These are phyloP conservation scores for Crithidia expoeki DNA, from an alignment of 208 protist species.

Conservation along the genomic window DNA sequence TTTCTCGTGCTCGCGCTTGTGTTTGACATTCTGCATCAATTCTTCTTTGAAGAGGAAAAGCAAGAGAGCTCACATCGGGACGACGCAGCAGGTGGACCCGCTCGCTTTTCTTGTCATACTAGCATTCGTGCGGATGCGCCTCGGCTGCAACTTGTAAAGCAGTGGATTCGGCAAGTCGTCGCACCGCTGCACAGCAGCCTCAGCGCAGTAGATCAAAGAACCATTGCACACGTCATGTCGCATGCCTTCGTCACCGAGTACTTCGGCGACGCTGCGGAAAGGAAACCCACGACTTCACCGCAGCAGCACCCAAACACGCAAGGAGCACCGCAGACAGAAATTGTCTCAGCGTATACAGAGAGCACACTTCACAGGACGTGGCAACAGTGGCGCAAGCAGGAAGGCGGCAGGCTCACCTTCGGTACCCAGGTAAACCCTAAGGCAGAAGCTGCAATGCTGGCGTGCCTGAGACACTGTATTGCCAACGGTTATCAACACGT, in stretches of 20 bases:
- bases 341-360: background rate
- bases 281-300: background rate
- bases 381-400: conserved; percentile 24
- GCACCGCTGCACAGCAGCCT: conserved; percentile 17
- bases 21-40: conserved; percentile 35
- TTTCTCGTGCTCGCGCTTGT: conserved; percentile 50
- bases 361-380: conserved; percentile 16
- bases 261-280: conserved; percentile 1
- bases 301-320: background rate
- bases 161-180: conserved; percentile 26
- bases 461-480: conserved; percentile 2
- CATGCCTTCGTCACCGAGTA: conserved; percentile 11
- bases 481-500: background rate
- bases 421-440: background rate
- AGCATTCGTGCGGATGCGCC: background rate
- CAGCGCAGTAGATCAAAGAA: background rate
- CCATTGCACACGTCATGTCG: conserved; percentile 1
- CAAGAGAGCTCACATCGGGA: background rate
- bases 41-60: background rate
- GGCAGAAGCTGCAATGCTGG: conserved; percentile 1
- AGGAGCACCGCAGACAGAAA: background rate
- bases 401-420: background rate
- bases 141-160: background rate
- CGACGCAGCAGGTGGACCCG: background rate
- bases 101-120: too few species aligned